phyloP scores from a whole-genome alignment of 768 basidiomycete species.

The Pisolithus albus region DNA sequence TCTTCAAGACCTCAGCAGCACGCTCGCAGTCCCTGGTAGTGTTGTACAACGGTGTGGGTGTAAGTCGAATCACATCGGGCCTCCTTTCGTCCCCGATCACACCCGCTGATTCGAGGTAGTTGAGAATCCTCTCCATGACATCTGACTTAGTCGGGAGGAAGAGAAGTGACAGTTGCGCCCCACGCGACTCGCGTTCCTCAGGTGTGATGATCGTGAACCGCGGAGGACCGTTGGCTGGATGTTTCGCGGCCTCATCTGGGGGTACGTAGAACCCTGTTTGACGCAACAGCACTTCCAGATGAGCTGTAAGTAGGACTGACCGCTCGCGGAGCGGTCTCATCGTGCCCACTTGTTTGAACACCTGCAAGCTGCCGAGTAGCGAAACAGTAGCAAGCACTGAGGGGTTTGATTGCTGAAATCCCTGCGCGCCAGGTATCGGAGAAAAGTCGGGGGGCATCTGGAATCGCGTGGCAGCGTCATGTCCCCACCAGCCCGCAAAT shows the following conservation, averaged over 20 bases:
- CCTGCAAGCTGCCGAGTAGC: slow-evolving; percentile 74
- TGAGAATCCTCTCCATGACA: slow-evolving; percentile 66
- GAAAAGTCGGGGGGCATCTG: slow-evolving; percentile 80
- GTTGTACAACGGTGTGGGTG: slow-evolving; percentile 86
- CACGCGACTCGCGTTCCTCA: slow-evolving; percentile 53
- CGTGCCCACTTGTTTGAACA: slow-evolving; percentile 77
- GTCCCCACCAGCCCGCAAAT: slow-evolving; percentile 98
- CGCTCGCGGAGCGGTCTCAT: slow-evolving; percentile 62
- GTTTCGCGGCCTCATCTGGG: slow-evolving; percentile 26
- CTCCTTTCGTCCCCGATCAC: slow-evolving; percentile 89
- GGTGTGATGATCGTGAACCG: slow-evolving; percentile 96
- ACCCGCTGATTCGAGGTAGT: slow-evolving; percentile 55
- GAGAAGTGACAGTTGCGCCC: slow-evolving; percentile 82
- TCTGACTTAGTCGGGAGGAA: slow-evolving; percentile 55
- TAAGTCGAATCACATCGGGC: slow-evolving; percentile 87
- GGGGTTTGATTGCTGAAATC: slow-evolving; percentile 96
- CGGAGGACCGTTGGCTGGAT: slow-evolving; percentile 22
- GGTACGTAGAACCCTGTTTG: slow-evolving; percentile 60
- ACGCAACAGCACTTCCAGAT: slow-evolving; percentile 58
- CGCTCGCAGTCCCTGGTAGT: slow-evolving; percentile 69
- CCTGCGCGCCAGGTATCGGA: slow-evolving; percentile 85
- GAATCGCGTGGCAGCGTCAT: slow-evolving; percentile 82
- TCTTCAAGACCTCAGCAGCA: slow-evolving; percentile 60
- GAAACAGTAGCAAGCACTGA: slow-evolving; percentile 73
- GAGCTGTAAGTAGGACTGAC: slow-evolving; percentile 61